These are phyloP conservation scores for Starmerella bacillaris DNA, from an alignment of 805 yeast genomes.

Conservation along the genomic window DNA sequence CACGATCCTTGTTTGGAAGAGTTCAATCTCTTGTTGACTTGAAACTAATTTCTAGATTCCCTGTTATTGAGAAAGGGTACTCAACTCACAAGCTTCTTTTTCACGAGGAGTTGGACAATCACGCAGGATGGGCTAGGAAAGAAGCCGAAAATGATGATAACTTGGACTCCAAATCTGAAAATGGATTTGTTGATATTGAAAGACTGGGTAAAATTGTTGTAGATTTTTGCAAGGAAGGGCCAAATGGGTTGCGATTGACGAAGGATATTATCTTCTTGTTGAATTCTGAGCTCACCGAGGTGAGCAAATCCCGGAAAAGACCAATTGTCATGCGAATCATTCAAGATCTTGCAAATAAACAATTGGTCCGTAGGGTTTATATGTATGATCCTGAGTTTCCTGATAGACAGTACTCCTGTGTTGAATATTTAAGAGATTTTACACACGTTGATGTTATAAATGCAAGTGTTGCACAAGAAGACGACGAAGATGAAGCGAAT, in stretches of 20 bases:
- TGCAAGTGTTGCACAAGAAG: background rate
- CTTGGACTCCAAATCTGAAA: background rate
- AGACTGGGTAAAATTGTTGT: constrained; percentile 17
- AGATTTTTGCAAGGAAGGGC: constrained; percentile 19
- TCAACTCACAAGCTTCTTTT: constrained; percentile 22
- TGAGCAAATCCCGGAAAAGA: constrained; percentile 17
- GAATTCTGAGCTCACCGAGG: constrained; percentile 17
- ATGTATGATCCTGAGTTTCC: constrained; percentile 22
- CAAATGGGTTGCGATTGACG: constrained; percentile 22
- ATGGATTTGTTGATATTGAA: constrained; percentile 12
- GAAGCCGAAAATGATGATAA: background rate
- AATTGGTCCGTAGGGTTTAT: constrained; percentile 20
- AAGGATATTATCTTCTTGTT: constrained; percentile 26
- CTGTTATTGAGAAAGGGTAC: constrained; percentile 20
- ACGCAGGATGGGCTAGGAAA: background rate
- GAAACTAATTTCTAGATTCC: constrained; percentile 23
- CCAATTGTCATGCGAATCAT: constrained; percentile 17
- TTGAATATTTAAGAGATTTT: constrained; percentile 21
- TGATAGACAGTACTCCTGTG: constrained; percentile 21
- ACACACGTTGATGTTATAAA: constrained; percentile 3
- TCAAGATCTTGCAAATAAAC: constrained; percentile 16
- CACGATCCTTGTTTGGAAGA: constrained; percentile 26
- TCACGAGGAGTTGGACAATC: constrained; percentile 3
- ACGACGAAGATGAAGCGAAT: constrained; percentile 19
- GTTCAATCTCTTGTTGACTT: constrained; percentile 19